Conservation (phyloP, 805 yeast species). For the Tetrapisispora iriomotensis region DNA sequence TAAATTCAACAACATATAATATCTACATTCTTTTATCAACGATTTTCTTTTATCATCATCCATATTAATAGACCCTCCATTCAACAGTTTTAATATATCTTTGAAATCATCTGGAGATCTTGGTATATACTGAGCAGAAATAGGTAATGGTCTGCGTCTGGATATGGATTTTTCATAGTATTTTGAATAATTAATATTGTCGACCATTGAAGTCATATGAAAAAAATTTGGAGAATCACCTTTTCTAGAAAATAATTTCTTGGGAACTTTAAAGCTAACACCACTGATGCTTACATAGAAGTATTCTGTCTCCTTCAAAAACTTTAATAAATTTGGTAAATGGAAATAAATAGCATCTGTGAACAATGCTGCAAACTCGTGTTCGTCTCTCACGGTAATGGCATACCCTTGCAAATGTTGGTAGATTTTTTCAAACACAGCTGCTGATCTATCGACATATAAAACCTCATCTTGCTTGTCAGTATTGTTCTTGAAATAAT, state of each 20-base stretch:
- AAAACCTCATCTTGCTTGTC: slow-evolving; percentile 29
- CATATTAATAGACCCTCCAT: slow-evolving; percentile 44
- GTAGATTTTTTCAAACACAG: slow-evolving; percentile 54
- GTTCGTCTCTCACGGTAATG: slow-evolving; percentile 48
- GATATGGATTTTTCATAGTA: slow-evolving; percentile 29
- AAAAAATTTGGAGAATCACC: slow-evolving; percentile 79
- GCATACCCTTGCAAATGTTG: slow-evolving; percentile 76
- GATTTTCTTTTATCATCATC: slow-evolving; percentile 47
- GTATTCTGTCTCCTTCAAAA: slow-evolving; percentile 44
- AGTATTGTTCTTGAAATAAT: slow-evolving; percentile 37
- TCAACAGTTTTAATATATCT: slow-evolving; percentile 44
- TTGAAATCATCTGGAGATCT: slow-evolving; percentile 47
- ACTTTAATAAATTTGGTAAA: slow-evolving; percentile 43
- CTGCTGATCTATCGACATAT: slow-evolving; percentile 67
- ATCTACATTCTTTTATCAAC: slow-evolving; percentile 60
- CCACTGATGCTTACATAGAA: slow-evolving; percentile 51
- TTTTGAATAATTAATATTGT: slow-evolving; percentile 42
- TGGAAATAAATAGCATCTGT: slow-evolving; percentile 67
- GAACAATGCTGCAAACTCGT: slow-evolving; percentile 50
- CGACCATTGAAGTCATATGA: slow-evolving; percentile 46
- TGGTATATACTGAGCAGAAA: slow-evolving; percentile 41
- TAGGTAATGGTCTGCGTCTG: slow-evolving; percentile 70
- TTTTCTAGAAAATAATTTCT: slow-evolving; percentile 39
- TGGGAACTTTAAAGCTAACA: slow-evolving; percentile 48
- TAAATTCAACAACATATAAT: slow-evolving; percentile 63